Conservation (phyloP, 257 asterid genomes). For the Gentiana dahurica region DNA sequence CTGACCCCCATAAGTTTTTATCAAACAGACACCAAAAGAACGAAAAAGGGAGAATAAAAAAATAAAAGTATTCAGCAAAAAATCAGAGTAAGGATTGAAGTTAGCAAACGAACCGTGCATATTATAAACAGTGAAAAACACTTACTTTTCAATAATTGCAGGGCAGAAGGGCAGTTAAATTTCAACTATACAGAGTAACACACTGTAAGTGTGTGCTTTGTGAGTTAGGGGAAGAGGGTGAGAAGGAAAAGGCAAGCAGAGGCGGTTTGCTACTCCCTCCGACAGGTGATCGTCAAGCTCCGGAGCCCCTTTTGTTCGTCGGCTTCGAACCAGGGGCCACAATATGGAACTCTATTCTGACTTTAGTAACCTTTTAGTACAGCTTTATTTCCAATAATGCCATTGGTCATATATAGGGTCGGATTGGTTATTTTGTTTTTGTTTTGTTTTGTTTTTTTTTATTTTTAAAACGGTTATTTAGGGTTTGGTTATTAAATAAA, state of each 20-base stretch:
- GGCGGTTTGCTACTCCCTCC: slow-evolving; percentile 10
- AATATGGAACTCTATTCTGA: slow-evolving; percentile 8
- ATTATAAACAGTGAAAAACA: neutral
- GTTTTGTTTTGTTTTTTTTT: too few relatives aligned
- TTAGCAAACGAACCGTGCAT: neutral
- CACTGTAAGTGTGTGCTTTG: neutral
- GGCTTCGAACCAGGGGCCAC: slow-evolving; percentile 18
- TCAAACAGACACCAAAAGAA: neutral
- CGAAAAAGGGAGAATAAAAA: neutral
- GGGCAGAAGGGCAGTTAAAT: neutral
- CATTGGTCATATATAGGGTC: slow-evolving; percentile 1
- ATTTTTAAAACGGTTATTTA: too few relatives aligned
- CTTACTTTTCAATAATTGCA: slow-evolving; percentile 1
- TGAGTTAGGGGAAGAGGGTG: slow-evolving; percentile 8
- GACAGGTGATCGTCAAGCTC: slow-evolving; percentile 23
- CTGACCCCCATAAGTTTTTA: too few relatives aligned
- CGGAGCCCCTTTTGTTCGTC: slow-evolving; percentile 41
- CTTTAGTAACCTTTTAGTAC: slow-evolving; percentile 11
- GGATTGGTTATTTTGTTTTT: too few relatives aligned
- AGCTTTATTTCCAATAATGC: slow-evolving; percentile 15
- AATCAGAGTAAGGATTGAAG: neutral
- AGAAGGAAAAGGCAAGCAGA: neutral
- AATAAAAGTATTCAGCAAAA: neutral
- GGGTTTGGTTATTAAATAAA: too few relatives aligned
- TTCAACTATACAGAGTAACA: neutral